Conservation (phyloP, 352 stramenopile species). For the Discostella stelligera region DNA sequence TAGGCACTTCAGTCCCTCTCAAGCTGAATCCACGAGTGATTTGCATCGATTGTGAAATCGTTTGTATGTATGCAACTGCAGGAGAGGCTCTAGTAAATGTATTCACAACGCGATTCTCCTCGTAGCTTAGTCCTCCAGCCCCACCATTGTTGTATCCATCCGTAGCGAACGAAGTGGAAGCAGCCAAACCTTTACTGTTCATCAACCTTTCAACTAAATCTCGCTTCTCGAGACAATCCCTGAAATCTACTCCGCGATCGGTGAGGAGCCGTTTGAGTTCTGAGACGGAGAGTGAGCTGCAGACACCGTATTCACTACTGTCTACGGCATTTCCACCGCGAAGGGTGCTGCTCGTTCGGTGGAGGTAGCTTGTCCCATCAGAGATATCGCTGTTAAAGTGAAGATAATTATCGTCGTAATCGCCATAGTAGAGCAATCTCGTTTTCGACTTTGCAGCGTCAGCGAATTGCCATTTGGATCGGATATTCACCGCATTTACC, state of each 20-base stretch:
- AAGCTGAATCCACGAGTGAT: conserved; percentile 35
- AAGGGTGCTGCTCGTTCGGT: neutral
- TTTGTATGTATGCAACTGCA: conserved; percentile 65
- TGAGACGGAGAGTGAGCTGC: conserved; percentile 43
- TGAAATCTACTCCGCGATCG: conserved; percentile 74
- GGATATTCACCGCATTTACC: conserved; percentile 4
- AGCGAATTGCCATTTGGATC: neutral
- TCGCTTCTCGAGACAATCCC: conserved; percentile 78
- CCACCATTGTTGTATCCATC: conserved; percentile 3
- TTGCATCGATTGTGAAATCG: conserved; percentile 17
- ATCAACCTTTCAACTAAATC: conserved; percentile 70
- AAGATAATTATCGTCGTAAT: conserved; percentile 7
- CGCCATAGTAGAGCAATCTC: conserved; percentile 10
- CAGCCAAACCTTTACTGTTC: conserved; percentile 8
- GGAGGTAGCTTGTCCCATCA: neutral
- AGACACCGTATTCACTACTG: neutral
- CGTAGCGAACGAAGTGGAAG: neutral
- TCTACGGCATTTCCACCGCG: neutral
- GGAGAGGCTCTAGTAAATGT: conserved; percentile 64
- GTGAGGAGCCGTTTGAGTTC: conserved; percentile 73
- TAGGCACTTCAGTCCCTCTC: conserved; percentile 67
- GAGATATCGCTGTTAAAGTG: neutral
- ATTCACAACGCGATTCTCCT: conserved; percentile 63
- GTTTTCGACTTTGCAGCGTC: neutral
- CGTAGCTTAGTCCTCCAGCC: conserved; percentile 16